These are phyloP conservation scores for Backusella morwellensis DNA, from an alignment of 192 early-diverging fungal species.

Conservation along the genomic window DNA sequence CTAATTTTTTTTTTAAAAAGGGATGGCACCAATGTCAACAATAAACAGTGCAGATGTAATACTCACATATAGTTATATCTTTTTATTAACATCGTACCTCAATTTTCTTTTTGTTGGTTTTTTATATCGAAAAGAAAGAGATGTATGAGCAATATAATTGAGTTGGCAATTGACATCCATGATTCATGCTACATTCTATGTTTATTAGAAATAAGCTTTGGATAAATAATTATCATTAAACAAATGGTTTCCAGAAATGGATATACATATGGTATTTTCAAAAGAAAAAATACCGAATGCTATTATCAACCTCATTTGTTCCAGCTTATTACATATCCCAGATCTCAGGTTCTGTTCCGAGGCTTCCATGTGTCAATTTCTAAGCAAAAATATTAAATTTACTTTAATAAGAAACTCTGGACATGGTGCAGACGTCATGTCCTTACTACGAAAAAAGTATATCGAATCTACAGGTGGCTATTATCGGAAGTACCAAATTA, in stretches of 20 bases:
- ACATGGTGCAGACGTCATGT: slow-evolving; percentile 80
- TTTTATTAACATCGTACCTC: not conserved
- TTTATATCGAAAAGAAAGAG: not conserved
- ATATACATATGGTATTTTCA: not conserved
- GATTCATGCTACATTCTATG: not conserved
- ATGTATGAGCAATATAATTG: not conserved
- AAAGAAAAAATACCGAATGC: not conserved
- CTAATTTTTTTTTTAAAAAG: not conserved
- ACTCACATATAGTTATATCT: not conserved
- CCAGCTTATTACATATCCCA: slow-evolving; percentile 42
- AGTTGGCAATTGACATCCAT: not conserved
- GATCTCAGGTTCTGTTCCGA: slow-evolving; percentile 84
- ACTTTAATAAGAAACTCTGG: slow-evolving; percentile 92
- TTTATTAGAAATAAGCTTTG: not conserved
- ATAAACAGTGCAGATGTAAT: not conserved
- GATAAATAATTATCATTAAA: not conserved
- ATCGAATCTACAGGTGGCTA: slow-evolving; percentile 78
- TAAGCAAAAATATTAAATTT: slow-evolving; percentile 45
- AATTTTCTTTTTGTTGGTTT: not conserved
- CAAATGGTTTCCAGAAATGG: not conserved
- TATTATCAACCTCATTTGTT: not conserved
- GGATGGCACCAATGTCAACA: not conserved
- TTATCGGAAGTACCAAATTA: slow-evolving; percentile 79
- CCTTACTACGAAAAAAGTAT: slow-evolving; percentile 75
- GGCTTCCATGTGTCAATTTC: slow-evolving; percentile 34